Evolutionary conservation across 768 basidiomycete species (phyloP).

Genomic region (Termitomyces sp.): DNA sequence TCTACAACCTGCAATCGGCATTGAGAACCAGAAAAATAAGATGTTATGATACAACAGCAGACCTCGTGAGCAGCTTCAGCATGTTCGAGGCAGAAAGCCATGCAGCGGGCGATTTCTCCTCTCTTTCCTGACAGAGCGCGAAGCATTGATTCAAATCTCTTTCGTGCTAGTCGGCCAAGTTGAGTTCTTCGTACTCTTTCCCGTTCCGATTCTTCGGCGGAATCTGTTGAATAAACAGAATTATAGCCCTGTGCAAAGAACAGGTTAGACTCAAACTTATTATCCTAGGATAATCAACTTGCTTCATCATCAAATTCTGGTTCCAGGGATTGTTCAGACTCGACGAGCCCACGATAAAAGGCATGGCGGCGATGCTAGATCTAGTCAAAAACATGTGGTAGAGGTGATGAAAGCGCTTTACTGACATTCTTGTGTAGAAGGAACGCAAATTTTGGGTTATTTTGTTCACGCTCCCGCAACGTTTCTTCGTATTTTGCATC

Average conservation of each 20-base stretch:
- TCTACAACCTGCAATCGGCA: slow-evolving; percentile 66
- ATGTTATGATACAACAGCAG: slow-evolving; percentile 10
- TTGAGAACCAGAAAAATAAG: background rate
- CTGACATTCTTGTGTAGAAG: slow-evolving; percentile 54
- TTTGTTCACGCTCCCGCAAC: slow-evolving; percentile 69
- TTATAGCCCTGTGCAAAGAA: slow-evolving; percentile 61
- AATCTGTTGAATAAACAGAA: slow-evolving; percentile 87
- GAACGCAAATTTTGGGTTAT: slow-evolving; percentile 82
- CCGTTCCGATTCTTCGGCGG: slow-evolving; percentile 88
- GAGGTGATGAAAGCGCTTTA: slow-evolving; percentile 7
- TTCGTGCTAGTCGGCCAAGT: slow-evolving; percentile 75
- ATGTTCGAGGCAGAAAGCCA: slow-evolving; percentile 96
- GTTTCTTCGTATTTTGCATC: slow-evolving; percentile 71
- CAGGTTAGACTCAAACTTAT: slow-evolving; percentile 4
- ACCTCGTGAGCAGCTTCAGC: slow-evolving; percentile 96
- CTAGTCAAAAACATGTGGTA: slow-evolving; percentile 2
- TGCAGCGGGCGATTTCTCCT: slow-evolving; percentile 89
- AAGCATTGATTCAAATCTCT: slow-evolving; percentile 87
- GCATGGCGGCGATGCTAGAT: slow-evolving; percentile 65
- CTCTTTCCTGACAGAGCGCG: slow-evolving; percentile 80
- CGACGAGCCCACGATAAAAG: slow-evolving; percentile 65
- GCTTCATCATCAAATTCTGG: slow-evolving; percentile 84
- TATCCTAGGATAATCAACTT: slow-evolving; percentile 10
- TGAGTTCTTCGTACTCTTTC: slow-evolving; percentile 74
- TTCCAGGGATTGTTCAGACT: slow-evolving; percentile 46